Conservation (phyloP, 345 rosid species). For the Cardamine resedifolia region DNA sequence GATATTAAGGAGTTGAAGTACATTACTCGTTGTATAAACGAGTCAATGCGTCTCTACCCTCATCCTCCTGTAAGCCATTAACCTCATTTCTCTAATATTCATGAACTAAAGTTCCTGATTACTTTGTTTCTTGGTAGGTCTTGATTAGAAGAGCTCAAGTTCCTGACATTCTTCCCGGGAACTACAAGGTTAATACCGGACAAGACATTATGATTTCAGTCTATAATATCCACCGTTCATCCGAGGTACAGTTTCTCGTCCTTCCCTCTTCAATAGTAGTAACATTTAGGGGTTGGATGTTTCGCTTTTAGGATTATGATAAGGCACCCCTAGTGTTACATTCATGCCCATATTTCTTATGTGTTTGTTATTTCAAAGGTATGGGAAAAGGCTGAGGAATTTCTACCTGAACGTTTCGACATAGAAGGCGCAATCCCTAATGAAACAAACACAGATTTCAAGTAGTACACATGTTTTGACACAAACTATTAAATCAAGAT, state of each 20-base stretch:
- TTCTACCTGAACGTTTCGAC: slow-evolving; percentile 81
- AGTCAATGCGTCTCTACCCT: slow-evolving; percentile 92
- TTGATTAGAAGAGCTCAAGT: slow-evolving; percentile 87
- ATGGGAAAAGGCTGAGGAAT: slow-evolving; percentile 94
- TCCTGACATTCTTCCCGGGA: slow-evolving; percentile 88
- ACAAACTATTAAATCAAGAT: not conserved
- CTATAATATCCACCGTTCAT: slow-evolving; percentile 88
- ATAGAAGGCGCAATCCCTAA: slow-evolving; percentile 79
- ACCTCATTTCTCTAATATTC: slow-evolving; percentile 2
- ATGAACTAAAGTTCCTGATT: slow-evolving; percentile 5
- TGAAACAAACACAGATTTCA: slow-evolving; percentile 89
- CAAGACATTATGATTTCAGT: slow-evolving; percentile 98
- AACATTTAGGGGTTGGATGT: not conserved
- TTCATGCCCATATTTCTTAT: not conserved
- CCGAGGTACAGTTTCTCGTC: slow-evolving; percentile 49
- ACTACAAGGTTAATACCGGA: slow-evolving; percentile 80
- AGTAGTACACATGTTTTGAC: slow-evolving; percentile 37
- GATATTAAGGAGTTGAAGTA: slow-evolving; percentile 81
- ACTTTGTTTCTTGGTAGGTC: slow-evolving; percentile 47
- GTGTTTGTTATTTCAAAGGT: slow-evolving; percentile 50
- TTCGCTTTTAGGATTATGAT: not conserved
- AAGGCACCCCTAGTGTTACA: not conserved
- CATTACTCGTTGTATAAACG: slow-evolving; percentile 78
- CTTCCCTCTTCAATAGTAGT: not conserved
- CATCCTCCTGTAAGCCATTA: slow-evolving; percentile 91